Base-by-base conservation (phyloP, 306 rosid genomes). In the Cucumis hystrix region DNA sequence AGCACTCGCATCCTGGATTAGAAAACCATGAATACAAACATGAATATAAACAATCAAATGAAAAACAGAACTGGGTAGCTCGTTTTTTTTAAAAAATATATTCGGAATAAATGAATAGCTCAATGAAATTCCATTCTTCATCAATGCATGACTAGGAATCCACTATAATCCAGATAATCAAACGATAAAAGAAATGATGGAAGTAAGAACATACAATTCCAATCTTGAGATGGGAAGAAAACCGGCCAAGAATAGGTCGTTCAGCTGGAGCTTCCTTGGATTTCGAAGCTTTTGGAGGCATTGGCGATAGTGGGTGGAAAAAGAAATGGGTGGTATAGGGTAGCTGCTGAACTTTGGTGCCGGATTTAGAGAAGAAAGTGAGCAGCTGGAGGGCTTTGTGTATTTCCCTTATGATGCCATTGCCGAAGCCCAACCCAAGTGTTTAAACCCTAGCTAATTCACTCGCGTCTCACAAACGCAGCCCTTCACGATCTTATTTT, bases 261-360 rank as follows among this genome's bases (percentile, higher is more conserved):
- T 93, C 98, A 57, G 85, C 91, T 8, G 97, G 92, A 16, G 88
- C 91, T 80, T 93, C 98, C 88, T 93, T 93, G 10, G 89, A 88
- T 77, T 93, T 93, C 33, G 96, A 85, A 61, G 97, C 66, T 84
- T 93, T 93, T 3, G 98, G 97, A 84, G 98, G 97, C 98, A 93
- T 93, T 54, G 62, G 25, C 18, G 62, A 30, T 8, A 52, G 25
- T 51, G 75, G 16, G 76, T 3, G 3, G 15, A 5, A 0, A 0
- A 14, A 0, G 13, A 51, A 16, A 28, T 51, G 77, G 77, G 43
- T 5, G 58, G 58, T 49, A 23, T 15, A 6, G 40, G 76, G 4
- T 70, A 47, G 75, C 40, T 41, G 74, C 40, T 6, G 55, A 47
- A 21, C 8, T 55, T 49, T 8, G 45, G 43, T 52, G 56, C 58